A percentile compares a stretch with the other conserved stretches of the same genome.
Conservation (phyloP, 495 filamentous ascomycete genomes). For the Elasticomyces elasticus region DNA sequence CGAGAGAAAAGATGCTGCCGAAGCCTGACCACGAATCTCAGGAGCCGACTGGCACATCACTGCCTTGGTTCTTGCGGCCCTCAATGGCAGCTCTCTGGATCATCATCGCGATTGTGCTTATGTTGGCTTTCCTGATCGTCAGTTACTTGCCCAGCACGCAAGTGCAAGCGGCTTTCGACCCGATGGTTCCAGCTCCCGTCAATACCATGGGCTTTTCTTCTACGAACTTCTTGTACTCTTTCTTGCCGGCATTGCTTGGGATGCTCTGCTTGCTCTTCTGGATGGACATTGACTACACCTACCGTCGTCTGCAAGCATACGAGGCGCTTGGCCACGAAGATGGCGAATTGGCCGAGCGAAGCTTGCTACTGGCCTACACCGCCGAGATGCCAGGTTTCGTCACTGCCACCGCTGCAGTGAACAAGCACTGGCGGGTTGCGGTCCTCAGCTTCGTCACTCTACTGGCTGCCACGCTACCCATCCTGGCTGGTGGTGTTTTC, state of each 20-base stretch:
- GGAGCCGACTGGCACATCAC: conserved; percentile 25
- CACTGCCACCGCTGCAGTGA: conserved; percentile 50
- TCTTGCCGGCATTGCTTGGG: conserved; percentile 67
- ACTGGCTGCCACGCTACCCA: conserved; percentile 55
- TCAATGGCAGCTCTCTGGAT: conserved; percentile 53
- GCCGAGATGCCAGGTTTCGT: conserved; percentile 53
- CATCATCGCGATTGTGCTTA: conserved; percentile 51
- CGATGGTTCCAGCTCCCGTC: conserved; percentile 52
- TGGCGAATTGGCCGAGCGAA: conserved; percentile 56
- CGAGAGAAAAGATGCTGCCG: conserved; percentile 20
- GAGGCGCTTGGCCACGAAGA: conserved; percentile 46
- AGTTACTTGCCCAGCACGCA: conserved; percentile 60
- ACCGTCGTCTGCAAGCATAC: conserved; percentile 69
- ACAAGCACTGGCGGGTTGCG: conserved; percentile 63
- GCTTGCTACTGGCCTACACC: conserved; percentile 65
- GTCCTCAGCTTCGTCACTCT: conserved; percentile 55
- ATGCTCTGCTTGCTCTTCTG: conserved; percentile 66
- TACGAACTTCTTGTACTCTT: conserved; percentile 80
- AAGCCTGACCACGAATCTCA: conserved; percentile 23
- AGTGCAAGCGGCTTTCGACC: conserved; percentile 56
- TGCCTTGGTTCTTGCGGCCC: conserved; percentile 68
- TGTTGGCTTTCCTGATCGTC: conserved; percentile 63
- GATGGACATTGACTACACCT: conserved; percentile 64
- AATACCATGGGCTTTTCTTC: conserved; percentile 60
- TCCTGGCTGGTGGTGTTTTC: conserved; percentile 71